Conservation (phyloP, 169 alveolate genomes). For the Plasmodium relictum region DNA sequence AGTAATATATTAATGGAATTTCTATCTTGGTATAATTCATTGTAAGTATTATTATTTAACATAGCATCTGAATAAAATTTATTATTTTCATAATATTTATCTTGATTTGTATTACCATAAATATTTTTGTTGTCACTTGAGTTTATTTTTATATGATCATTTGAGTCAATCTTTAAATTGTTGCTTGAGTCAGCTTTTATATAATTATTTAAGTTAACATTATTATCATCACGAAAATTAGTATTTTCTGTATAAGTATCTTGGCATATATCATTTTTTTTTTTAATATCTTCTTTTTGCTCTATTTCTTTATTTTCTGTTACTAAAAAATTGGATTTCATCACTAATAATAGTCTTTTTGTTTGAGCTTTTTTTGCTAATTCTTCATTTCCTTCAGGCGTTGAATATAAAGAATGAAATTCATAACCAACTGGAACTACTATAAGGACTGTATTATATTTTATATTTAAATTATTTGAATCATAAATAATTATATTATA, state of each 20-base stretch:
- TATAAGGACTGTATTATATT: conserved; percentile 66
- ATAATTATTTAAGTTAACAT: no score
- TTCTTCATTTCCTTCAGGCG: conserved; percentile 74
- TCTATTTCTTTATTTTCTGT: background rate
- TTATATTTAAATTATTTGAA: background rate
- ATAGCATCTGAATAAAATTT: background rate
- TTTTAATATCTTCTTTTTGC: background rate
- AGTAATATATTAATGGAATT: conserved; percentile 37
- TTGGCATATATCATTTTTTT: background rate
- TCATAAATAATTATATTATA: conserved; percentile 69
- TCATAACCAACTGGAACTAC: conserved; percentile 73
- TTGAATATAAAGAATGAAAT: conserved; percentile 61
- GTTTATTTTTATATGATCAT: background rate
- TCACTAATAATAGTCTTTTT: conserved; percentile 53
- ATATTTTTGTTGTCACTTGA: background rate
- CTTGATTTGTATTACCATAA: background rate
- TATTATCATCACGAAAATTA: background rate
- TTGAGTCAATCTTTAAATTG: background rate
- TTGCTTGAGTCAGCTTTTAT: background rate
- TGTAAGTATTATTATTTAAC: background rate
- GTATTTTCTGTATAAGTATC: background rate
- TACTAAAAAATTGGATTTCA: conserved; percentile 28
- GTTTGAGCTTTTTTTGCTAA: conserved; percentile 39
- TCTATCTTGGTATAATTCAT: conserved; percentile 18
- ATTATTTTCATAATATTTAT: background rate